Percentiles rank a stretch among this genome's conserved stretches.
Conservation (phyloP, 2,329 filamentous ascomycete species). For the Penicillium concentricum region DNA sequence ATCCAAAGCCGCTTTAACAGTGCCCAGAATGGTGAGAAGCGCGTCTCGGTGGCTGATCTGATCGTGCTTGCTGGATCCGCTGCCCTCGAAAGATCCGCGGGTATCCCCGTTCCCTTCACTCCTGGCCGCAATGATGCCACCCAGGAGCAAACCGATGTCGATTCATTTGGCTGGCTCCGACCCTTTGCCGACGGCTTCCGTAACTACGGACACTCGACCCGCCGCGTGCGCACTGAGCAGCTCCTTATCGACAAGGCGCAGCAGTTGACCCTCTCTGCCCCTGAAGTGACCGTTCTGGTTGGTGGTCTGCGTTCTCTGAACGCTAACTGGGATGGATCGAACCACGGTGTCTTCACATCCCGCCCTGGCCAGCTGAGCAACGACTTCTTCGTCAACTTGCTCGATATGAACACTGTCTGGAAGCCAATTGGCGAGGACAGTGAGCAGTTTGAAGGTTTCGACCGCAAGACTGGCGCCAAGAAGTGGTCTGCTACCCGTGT, state of each 20-base stretch:
- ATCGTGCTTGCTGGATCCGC: constrained; percentile 73
- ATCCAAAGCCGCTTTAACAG: constrained; percentile 68
- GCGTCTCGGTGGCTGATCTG: constrained; percentile 74
- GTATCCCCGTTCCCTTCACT: constrained; percentile 66
- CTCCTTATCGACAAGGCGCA: constrained; percentile 70
- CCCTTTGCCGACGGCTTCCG: constrained; percentile 74
- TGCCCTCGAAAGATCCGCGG: constrained; percentile 70
- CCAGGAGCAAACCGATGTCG: constrained; percentile 68
- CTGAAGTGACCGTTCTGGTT: constrained; percentile 68
- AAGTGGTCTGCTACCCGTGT: constrained; percentile 69
- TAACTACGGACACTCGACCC: constrained; percentile 67
- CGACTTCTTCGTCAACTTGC: constrained; percentile 79
- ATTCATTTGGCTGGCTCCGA: constrained; percentile 65
- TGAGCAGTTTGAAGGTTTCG: constrained; percentile 63
- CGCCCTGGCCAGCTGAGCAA: constrained; percentile 69
- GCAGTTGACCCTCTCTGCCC: constrained; percentile 67
- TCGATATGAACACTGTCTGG: constrained; percentile 67
- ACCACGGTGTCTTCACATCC: constrained; percentile 66
- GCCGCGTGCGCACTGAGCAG: constrained; percentile 64
- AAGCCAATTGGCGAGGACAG: constrained; percentile 50
- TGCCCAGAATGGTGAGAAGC: constrained; percentile 56
- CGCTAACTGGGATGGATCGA: constrained; percentile 69
- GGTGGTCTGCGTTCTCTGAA: constrained; percentile 70
- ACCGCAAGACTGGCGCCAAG: constrained; percentile 64
- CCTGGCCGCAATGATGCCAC: constrained; percentile 71